Evolutionary conservation across 805 yeast genomes (phyloP).

Genomic region (Priceomyces fermenticarens): DNA sequence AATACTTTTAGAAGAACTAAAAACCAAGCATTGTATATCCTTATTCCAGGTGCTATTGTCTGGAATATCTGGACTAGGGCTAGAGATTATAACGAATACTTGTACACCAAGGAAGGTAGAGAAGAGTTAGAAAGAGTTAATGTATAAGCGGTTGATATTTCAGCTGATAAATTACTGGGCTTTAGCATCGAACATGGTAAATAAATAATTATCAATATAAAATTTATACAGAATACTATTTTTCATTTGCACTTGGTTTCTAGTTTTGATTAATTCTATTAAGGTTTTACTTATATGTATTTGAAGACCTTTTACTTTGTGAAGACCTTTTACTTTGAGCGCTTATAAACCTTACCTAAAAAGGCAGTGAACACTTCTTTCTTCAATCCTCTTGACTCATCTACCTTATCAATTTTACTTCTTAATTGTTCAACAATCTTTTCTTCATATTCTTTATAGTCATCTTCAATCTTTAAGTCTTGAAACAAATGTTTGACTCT

Average conservation of each 20-base stretch:
- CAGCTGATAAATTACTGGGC: too few species aligned
- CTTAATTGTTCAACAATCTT: slow-evolving; percentile 61
- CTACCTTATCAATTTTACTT: slow-evolving; percentile 63
- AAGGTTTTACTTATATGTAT: background rate
- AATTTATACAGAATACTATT: background rate
- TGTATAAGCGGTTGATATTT: slow-evolving; percentile 19
- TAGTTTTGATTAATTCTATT: background rate
- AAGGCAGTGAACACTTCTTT: slow-evolving; percentile 80
- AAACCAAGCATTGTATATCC: slow-evolving; percentile 75
- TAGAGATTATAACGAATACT: slow-evolving; percentile 86
- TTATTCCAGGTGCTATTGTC: slow-evolving; percentile 73
- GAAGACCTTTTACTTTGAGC: slow-evolving; percentile 90
- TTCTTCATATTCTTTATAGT: slow-evolving; percentile 84
- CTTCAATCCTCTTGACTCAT: slow-evolving; percentile 93
- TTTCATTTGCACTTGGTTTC: background rate
- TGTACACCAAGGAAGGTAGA: slow-evolving; percentile 97
- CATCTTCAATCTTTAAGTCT: slow-evolving; percentile 66
- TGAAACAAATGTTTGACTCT: slow-evolving; percentile 69
- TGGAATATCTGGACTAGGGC: slow-evolving; percentile 87
- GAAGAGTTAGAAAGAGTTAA: slow-evolving; percentile 79
- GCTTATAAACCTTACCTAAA: slow-evolving; percentile 88
- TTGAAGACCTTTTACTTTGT: background rate
- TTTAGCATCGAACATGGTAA: too few species aligned
- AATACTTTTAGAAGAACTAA: slow-evolving; percentile 93
- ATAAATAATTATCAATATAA: too few species aligned